These are phyloP conservation scores for Fusarium sterilihyphosum DNA, from an alignment of 2,329 filamentous ascomycete genomes.

Conservation along the genomic window DNA sequence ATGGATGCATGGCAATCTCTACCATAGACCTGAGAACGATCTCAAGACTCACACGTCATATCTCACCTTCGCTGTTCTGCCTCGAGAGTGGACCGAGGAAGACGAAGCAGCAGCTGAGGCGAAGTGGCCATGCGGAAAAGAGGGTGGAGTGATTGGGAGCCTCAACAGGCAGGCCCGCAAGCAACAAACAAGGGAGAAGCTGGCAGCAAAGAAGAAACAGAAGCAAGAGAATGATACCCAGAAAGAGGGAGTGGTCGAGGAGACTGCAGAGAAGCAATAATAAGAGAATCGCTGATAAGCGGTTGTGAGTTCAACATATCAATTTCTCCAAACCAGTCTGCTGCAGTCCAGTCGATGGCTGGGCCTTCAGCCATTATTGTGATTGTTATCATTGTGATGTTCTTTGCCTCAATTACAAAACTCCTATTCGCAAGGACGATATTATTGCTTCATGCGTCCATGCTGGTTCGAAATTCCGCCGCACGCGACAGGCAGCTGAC, in stretches of 20 bases:
- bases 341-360: background rate
- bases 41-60: conserved; percentile 98
- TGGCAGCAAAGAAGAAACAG: conserved; percentile 58
- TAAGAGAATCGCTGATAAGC: conserved; percentile 1
- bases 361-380: background rate
- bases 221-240: conserved; percentile 43
- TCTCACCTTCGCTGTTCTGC: conserved; percentile 89
- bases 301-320: conserved; percentile 1
- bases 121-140: conserved; percentile 70
- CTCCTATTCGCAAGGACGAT: background rate
- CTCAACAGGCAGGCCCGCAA: conserved; percentile 65
- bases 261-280: conserved; percentile 32
- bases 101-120: conserved; percentile 77
- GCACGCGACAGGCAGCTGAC: conserved; percentile 30
- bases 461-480: conserved; percentile 5
- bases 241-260: conserved; percentile 22
- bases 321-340: background rate
- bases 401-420: conserved; percentile 1
- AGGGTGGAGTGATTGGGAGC: conserved; percentile 62
- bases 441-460: background rate
- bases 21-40: conserved; percentile 85
- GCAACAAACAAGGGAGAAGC: conserved; percentile 64
- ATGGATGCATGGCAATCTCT: conserved; percentile 80
- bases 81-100: conserved; percentile 84
- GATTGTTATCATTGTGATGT: conserved; percentile 10